Percentiles rank a stretch among this genome's conserved stretches.
Evolutionary conservation across 371 early-diverging fungal genomes (phyloP).

Genomic region (Parasitella parasitica): DNA sequence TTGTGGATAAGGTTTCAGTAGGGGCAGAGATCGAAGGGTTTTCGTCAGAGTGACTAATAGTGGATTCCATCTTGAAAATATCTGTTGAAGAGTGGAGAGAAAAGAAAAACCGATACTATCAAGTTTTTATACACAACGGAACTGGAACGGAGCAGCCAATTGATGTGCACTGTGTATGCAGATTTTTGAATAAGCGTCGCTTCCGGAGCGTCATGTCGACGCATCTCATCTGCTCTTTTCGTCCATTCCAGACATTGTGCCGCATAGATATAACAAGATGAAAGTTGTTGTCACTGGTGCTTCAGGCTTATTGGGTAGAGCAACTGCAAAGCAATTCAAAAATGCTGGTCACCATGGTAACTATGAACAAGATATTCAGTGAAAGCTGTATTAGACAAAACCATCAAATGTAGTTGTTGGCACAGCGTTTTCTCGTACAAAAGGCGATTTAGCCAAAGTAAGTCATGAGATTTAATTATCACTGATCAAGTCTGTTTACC

Average conservation of each 20-base stretch:
- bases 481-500: background rate
- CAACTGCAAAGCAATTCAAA: conserved; percentile 58
- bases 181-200: background rate
- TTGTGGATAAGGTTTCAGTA: background rate
- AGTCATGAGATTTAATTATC: background rate
- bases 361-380: too few relatives aligned
- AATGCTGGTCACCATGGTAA: conserved; percentile 54
- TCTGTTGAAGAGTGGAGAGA: background rate
- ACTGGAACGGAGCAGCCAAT: background rate
- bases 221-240: background rate
- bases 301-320: conserved; percentile 83
- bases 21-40: background rate
- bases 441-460: conserved; percentile 59
- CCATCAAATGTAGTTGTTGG: conserved; percentile 57
- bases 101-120: background rate
- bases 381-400: too few relatives aligned
- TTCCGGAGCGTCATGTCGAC: background rate
- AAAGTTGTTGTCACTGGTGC: conserved; percentile 78
- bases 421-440: conserved; percentile 67
- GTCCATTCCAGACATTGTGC: background rate
- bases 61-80: background rate
- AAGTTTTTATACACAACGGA: background rate
- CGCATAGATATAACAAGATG: too few relatives aligned
- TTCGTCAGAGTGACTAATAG: background rate
- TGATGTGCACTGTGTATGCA: background rate